Percentiles rank a stretch among this genome's conserved stretches.
These are phyloP conservation scores for Rhodamnia rubescens DNA, from an alignment of 345 rosid species.

Conservation along the genomic window DNA sequence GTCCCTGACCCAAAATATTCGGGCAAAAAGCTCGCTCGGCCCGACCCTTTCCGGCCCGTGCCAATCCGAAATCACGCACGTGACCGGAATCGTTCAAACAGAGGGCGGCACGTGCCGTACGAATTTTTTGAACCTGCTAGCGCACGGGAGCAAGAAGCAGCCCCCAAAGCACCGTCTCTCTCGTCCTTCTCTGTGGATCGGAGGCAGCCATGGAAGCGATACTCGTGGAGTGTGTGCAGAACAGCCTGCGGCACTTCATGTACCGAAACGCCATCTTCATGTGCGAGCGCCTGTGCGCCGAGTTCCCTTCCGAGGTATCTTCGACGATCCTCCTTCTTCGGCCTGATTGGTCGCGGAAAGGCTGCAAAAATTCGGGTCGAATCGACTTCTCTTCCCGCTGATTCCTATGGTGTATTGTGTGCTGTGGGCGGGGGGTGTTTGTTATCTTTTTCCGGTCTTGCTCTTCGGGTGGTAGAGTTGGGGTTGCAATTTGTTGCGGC, in stretches of 20 bases:
- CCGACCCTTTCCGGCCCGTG: neutral
- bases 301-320: constrained; percentile 86
- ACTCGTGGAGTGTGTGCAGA: constrained; percentile 61
- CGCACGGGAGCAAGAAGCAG: neutral
- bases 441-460: too few relatives aligned
- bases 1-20: neutral
- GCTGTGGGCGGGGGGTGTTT: too few relatives aligned
- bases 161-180: constrained; percentile 16
- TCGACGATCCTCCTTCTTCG: neutral
- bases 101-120: neutral
- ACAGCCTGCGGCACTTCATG: constrained; percentile 80
- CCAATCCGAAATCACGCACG: neutral
- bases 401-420: neutral
- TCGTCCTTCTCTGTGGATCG: constrained; percentile 4
- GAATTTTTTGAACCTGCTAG: neutral
- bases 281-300: constrained; percentile 96
- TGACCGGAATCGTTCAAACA: neutral
- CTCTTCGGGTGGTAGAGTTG: neutral
- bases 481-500: neutral
- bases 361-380: neutral
- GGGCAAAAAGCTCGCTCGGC: neutral
- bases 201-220: constrained; percentile 71
- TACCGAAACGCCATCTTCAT: constrained; percentile 77
- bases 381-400: neutral
- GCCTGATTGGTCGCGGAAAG: neutral